These are phyloP conservation scores for Mortierella sp. DNA, from an alignment of 371 early-diverging fungal species.

Conservation along the genomic window DNA sequence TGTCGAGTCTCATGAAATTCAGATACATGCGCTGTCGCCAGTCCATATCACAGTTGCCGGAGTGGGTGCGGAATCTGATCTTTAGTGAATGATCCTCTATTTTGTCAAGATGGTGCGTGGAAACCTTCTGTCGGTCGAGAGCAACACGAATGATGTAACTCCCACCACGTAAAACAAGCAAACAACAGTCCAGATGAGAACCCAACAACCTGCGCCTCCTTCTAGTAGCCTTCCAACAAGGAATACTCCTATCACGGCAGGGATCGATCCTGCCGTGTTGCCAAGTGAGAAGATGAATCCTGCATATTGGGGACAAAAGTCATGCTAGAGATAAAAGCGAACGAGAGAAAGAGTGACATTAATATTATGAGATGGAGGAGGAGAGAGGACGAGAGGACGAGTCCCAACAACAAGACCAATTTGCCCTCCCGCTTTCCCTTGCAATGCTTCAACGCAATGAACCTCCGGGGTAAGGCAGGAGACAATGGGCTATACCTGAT, in stretches of 20 bases:
- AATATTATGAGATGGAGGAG: too few species aligned
- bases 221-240: slow-evolving; percentile 49
- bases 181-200: slow-evolving; percentile 39
- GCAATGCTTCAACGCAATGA: too few species aligned
- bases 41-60: too few species aligned
- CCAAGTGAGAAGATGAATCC: slow-evolving; percentile 54
- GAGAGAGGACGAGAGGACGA: too few species aligned
- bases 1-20: too few species aligned
- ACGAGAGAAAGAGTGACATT: not conserved
- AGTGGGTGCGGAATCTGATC: too few species aligned
- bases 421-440: too few species aligned
- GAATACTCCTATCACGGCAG: slow-evolving; percentile 43
- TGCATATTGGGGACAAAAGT: slow-evolving; percentile 52
- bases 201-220: slow-evolving; percentile 22
- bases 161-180: slow-evolving; percentile 41
- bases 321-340: slow-evolving; percentile 21
- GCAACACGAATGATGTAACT: slow-evolving; percentile 14
- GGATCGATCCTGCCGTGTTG: slow-evolving; percentile 50
- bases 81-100: too few species aligned
- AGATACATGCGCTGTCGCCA: too few species aligned
- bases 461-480: not conserved
- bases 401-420: too few species aligned
- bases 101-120: not conserved
- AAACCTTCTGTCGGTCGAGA: slow-evolving; percentile 24
- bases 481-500: slow-evolving; percentile 30